Conservation (phyloP, 192 early-diverging fungal species). For the Coemansia sp. region DNA sequence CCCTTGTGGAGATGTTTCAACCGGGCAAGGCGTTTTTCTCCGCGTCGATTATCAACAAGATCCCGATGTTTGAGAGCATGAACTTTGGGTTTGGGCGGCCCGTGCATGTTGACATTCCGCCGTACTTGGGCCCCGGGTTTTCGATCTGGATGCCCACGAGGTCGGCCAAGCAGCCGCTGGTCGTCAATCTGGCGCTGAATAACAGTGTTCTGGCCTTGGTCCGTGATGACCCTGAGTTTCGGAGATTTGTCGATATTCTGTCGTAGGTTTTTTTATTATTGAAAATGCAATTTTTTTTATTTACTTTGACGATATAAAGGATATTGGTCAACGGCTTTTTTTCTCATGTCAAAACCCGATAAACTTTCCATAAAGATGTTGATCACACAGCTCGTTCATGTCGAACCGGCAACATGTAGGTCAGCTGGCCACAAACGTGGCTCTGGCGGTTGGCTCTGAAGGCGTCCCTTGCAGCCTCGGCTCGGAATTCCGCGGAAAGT, state of each 20-base stretch:
- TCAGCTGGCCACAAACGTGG: constrained; percentile 1
- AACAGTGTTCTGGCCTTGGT: constrained; percentile 19
- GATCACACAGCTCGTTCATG: too few species aligned
- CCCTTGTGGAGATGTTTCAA: constrained; percentile 18
- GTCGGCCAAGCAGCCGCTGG: not conserved
- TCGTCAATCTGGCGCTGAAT: constrained; percentile 28
- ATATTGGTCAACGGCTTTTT: too few species aligned
- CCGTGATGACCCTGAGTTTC: constrained; percentile 23
- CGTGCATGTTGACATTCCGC: constrained; percentile 30
- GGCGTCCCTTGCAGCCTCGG: not conserved
- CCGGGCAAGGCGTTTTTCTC: constrained; percentile 31
- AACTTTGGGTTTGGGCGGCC: constrained; percentile 35
- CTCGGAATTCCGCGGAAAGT: not conserved
- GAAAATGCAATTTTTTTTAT: too few species aligned
- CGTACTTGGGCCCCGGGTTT: constrained; percentile 35
- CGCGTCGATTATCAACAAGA: constrained; percentile 23
- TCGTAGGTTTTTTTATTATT: not conserved
- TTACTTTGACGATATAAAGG: too few species aligned
- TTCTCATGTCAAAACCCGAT: too few species aligned
- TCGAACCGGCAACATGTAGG: too few species aligned
- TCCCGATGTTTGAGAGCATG: constrained; percentile 23
- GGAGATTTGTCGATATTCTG: constrained; percentile 12
- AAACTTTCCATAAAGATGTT: too few species aligned
- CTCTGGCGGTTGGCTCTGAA: not conserved
- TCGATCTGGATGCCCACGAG: constrained; percentile 37